These are phyloP conservation scores for Triticum dicoccoides DNA, from an alignment of 176 grass and related monocot genomes.

Conservation along the genomic window DNA sequence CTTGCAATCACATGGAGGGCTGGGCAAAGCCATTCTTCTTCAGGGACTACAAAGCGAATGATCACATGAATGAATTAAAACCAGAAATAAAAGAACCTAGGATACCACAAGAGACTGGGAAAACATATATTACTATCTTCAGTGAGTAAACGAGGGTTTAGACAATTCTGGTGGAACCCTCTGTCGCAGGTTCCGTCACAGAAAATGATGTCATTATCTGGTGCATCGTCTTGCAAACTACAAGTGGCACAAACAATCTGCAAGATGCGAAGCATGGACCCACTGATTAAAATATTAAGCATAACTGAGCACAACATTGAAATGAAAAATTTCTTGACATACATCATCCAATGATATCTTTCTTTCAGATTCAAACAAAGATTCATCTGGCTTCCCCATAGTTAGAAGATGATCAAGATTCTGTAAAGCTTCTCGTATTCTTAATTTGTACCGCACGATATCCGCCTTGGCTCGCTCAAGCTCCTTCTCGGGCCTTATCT, in stretches of 20 bases:
- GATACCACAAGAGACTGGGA: conserved; percentile 15
- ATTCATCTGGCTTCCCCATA: conserved; percentile 58
- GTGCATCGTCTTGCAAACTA: conserved; percentile 37
- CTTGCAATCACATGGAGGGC: conserved; percentile 95
- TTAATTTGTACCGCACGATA: conserved; percentile 76
- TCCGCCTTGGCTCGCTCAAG: conserved; percentile 79
- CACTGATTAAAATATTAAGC: background rate
- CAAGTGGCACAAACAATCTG: conserved; percentile 94
- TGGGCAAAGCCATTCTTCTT: conserved; percentile 77
- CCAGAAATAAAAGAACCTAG: background rate
- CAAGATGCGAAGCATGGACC: conserved; percentile 8
- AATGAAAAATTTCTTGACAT: conserved; percentile 23
- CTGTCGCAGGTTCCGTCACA: conserved; percentile 79
- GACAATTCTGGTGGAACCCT: conserved; percentile 92
- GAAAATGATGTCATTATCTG: conserved; percentile 82
- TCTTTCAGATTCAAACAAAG: conserved; percentile 74
- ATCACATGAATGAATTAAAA: conserved; percentile 26
- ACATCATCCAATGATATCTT: conserved; percentile 74
- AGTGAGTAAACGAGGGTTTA: conserved; percentile 69
- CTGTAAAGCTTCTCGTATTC: conserved; percentile 68
- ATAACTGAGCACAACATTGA: background rate
- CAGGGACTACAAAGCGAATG: conserved; percentile 58
- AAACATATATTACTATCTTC: conserved; percentile 67
- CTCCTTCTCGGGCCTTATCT: conserved; percentile 93
- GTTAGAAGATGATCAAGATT: conserved; percentile 51